Conservation (phyloP, 1,284 basidiomycete genomes). For the Ceratobasidium sp. region DNA sequence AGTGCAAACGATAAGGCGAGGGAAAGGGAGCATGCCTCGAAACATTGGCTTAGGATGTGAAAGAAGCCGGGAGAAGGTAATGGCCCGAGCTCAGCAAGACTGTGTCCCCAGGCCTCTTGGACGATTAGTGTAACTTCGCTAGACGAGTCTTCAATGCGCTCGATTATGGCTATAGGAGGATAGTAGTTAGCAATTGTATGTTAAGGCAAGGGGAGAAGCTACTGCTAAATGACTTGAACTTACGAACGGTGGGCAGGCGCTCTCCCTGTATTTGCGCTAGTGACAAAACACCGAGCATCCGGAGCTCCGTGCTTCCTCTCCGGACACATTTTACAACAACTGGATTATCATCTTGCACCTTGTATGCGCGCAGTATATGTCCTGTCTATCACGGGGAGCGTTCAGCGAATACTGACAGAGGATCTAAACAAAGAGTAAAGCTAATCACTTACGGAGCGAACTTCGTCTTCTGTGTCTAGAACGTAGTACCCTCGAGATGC, state of each 20-base stretch:
- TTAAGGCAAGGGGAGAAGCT: neutral
- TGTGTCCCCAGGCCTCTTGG: constrained; percentile 35
- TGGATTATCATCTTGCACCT: neutral
- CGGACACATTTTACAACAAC: constrained; percentile 36
- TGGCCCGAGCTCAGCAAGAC: constrained; percentile 29
- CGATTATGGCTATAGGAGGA: constrained; percentile 3
- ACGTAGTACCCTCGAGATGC: neutral
- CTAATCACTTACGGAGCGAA: constrained; percentile 11
- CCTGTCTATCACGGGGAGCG: constrained; percentile 12
- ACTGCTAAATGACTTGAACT: neutral
- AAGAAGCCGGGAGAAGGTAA: constrained; percentile 29
- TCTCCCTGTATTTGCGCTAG: constrained; percentile 9
- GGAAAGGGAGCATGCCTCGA: constrained; percentile 10
- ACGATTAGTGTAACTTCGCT: constrained; percentile 8
- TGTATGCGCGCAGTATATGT: constrained; percentile 27
- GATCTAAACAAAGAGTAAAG: no score
- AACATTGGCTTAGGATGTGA: constrained; percentile 34
- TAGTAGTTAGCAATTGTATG: no score
- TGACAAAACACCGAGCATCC: constrained; percentile 11
- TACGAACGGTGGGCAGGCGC: constrained; percentile 20
- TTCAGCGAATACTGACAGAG: neutral
- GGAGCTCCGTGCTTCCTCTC: constrained; percentile 12
- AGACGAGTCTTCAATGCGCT: constrained; percentile 11
- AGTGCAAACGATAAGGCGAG: neutral
- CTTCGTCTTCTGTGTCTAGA: constrained; percentile 5